Evolutionary conservation across 2,329 filamentous ascomycete species (phyloP).

Genomic region (Pseudopyricularia cyperi): DNA sequence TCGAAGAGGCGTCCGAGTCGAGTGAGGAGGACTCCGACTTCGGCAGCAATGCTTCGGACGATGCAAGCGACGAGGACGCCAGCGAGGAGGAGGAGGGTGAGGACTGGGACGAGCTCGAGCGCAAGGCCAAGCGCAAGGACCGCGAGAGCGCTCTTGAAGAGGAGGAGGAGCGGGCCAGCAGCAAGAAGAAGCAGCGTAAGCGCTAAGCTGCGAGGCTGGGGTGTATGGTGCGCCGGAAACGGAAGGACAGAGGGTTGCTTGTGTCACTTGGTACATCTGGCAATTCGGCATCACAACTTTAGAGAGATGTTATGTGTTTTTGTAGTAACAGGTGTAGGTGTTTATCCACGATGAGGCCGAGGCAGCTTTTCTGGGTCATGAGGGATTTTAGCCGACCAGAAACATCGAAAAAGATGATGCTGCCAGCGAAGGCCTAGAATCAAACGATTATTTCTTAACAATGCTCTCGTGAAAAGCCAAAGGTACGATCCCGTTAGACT

Average conservation of each 20-base stretch:
- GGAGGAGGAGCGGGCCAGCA: constrained; percentile 39
- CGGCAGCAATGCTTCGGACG: constrained; percentile 74
- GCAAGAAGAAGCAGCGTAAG: constrained; percentile 58
- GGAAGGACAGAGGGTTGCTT: not conserved
- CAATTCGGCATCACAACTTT: no score
- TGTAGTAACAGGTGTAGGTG: not conserved
- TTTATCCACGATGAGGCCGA: not conserved
- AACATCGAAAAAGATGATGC: no score
- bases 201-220: constrained; percentile 15
- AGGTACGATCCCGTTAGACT: no score
- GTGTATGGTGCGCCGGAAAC: not conserved
- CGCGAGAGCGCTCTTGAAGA: constrained; percentile 57
- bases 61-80: constrained; percentile 67
- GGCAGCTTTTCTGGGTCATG: not conserved
- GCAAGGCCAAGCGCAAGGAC: constrained; percentile 79
- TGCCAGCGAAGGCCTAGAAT: no score
- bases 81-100: constrained; percentile 70
- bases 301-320: not conserved
- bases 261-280: no score
- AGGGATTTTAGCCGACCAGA: no score
- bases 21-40: constrained; percentile 83
- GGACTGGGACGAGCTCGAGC: constrained; percentile 90
- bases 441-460: no score
- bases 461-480: no score
- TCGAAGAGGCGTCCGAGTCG: constrained; percentile 67